Evolutionary conservation across 495 filamentous ascomycete genomes (phyloP).

Genomic region (Neurospora sp.): DNA sequence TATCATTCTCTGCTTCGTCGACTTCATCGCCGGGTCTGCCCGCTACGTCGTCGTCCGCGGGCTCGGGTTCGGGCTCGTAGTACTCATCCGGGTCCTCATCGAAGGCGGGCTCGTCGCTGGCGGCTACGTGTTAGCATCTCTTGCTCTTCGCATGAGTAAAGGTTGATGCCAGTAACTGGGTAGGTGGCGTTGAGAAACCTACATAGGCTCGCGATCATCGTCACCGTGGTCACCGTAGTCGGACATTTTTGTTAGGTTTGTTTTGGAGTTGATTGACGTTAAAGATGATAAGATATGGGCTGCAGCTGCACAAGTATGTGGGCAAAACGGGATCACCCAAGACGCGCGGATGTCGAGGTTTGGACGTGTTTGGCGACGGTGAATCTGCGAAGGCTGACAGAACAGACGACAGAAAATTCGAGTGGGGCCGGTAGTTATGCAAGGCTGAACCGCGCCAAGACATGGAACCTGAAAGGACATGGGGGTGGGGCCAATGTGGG

Average conservation of each 20-base stretch:
- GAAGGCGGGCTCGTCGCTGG: slow-evolving; percentile 45
- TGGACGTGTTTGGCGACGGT: not conserved
- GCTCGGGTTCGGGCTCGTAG: slow-evolving; percentile 52
- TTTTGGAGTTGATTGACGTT: not conserved
- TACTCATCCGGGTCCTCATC: slow-evolving; percentile 47
- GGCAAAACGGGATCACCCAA: not conserved
- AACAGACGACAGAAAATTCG: slow-evolving; percentile 18
- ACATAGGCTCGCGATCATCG: slow-evolving; percentile 38
- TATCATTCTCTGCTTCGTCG: slow-evolving; percentile 38
- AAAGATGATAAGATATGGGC: not conserved
- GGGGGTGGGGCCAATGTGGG: not conserved
- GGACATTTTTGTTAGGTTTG: slow-evolving; percentile 51
- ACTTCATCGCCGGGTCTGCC: slow-evolving; percentile 34
- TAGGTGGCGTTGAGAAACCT: slow-evolving; percentile 13
- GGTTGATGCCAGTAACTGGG: slow-evolving; percentile 1
- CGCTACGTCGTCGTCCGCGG: slow-evolving; percentile 48
- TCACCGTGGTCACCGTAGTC: slow-evolving; percentile 70
- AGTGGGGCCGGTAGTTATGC: slow-evolving; percentile 12
- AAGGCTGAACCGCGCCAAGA: slow-evolving; percentile 5
- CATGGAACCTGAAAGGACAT: not conserved
- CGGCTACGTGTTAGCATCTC: not conserved
- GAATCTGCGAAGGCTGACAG: slow-evolving; percentile 5
- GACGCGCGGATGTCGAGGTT: not conserved
- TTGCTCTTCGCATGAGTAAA: not conserved
- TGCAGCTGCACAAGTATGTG: not conserved